Evolutionary conservation across 2,329 filamentous ascomycete species (phyloP), one percentile per base, ranked within the genome.

Genomic region (Curvularia hawaiiensis): DNA sequence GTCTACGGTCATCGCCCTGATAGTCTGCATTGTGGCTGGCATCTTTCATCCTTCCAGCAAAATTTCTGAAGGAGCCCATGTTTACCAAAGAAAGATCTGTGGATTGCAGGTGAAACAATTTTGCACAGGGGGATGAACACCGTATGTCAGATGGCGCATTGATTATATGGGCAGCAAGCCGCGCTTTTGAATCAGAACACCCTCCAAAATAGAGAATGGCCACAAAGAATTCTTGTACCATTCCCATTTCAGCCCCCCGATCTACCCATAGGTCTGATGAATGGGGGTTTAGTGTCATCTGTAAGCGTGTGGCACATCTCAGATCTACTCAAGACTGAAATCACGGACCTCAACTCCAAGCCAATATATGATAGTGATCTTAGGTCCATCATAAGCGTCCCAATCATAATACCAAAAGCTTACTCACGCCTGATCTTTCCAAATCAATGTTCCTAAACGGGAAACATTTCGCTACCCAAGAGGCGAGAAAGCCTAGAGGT

Each of bases 21-120:
- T n/a, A 6, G 8, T 16, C n/a, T 18, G 20, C 10, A 12, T 43
- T n/a, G 12, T 8, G 8, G 14, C 5, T 47, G 14, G 16, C 46
- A 20, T n/a, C 31, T 16, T 31, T 41, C 16, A 26, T 35, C 6
- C 46, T 18, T 35, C n/a, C 26, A 18, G 39, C 12, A 14, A 54
- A 14, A 14, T 10, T n/a, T 18, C 54, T 40, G 20, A 58, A 50
- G 22, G 48, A 41, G n/a, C 33, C 22, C 55, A 54, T 58, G 16
- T 16, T 28, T 22, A 16, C 9, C 16, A 22, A 12, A 24, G 11
- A 14, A 6, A 26, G 22, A 30, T 24, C 14, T 12, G 24, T 4
- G 16, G 31, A 20, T 5, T 18, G 5, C 33, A 24, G 9, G 14
- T 43, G n/a, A 28, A 22, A 41, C 30, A n/a, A 9, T 28, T 11